Conservation (phyloP, 768 basidiomycete species). For the Leucosporidium yakuticum region DNA sequence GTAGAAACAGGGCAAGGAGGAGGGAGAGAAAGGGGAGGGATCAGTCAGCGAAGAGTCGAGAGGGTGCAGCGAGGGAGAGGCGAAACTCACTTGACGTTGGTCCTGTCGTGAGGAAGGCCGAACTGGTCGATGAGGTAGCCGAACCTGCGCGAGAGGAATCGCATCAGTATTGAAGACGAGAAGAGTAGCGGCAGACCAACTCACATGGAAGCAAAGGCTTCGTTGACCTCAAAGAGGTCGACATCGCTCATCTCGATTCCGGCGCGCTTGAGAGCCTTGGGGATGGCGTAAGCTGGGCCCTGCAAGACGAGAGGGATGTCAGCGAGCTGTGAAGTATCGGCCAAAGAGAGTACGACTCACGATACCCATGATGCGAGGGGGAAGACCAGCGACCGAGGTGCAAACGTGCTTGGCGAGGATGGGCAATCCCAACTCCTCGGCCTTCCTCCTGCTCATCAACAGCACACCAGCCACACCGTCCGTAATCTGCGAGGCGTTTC, state of each 20-base stretch:
- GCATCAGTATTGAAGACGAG: slow-evolving; percentile 1
- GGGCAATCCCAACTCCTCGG: slow-evolving; percentile 63
- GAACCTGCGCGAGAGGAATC: slow-evolving; percentile 48
- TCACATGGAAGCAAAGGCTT: slow-evolving; percentile 68
- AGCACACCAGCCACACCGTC: slow-evolving; percentile 81
- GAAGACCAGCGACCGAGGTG: slow-evolving; percentile 63
- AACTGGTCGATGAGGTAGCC: slow-evolving; percentile 66
- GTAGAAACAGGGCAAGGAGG: too few species aligned
- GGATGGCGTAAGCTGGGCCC: slow-evolving; percentile 79
- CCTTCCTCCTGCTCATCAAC: slow-evolving; percentile 72
- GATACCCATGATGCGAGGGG: slow-evolving; percentile 67
- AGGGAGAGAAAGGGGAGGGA: neutral
- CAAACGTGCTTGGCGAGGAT: slow-evolving; percentile 73
- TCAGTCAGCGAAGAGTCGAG: too few species aligned
- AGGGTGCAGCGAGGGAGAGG: too few species aligned
- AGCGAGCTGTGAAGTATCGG: neutral
- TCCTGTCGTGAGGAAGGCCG: slow-evolving; percentile 57
- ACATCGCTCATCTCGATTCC: slow-evolving; percentile 65
- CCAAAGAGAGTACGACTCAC: neutral
- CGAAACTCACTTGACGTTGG: slow-evolving; percentile 60
- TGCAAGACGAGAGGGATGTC: slow-evolving; percentile 41
- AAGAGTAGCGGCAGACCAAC: neutral
- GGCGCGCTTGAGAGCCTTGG: slow-evolving; percentile 58
- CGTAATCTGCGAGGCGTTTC: slow-evolving; percentile 83
- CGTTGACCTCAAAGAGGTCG: slow-evolving; percentile 81